Base-by-base conservation (phyloP, 352 stramenopile species). In the Globisporangium rhizosaccharum region DNA sequence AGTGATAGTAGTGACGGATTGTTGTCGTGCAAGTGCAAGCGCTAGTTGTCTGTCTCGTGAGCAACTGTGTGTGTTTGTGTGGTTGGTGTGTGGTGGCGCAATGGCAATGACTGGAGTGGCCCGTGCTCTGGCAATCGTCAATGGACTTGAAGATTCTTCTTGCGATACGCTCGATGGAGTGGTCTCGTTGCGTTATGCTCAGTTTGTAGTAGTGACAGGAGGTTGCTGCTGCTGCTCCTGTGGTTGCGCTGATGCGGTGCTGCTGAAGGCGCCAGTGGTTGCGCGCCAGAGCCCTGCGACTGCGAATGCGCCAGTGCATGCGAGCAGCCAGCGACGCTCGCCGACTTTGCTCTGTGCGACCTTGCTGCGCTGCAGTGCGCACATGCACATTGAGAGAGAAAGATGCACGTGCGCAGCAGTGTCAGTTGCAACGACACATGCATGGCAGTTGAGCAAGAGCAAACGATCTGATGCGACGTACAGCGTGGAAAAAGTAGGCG, bases 261-360 rank as follows among this genome's bases (percentile, higher is more conserved):
- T 67, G 33, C 63, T 65, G 50, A 88, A 83, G 41, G 73, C 41
- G 30, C 73, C 61, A 23, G 70, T 80, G 10, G 68, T 86, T 11
- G 77, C 79, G 58, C 79, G 71, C 73, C 72, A 83, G 36, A 80
- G 53, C 26, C 75, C 79, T 0, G 73, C 73, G 33, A 59, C 63
- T 0, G 72, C 73, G 58, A 87, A 87, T 12, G 67, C 63, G 12
- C 75, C 71, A 2, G 68, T 75, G 49, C 76, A 89, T 9, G 60
- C 62, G 15, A 87, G 62, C 56, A 89, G 61, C 79, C 79, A 89
- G 3, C 73, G 76, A 1, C 77, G 76, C 57, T 89, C 73, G 57
- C 67, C 67, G 1, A 77, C 33, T 41, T 89, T 70, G 10, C 66
- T 66, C 1, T 49, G 58, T 10, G 71, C 64, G 39, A 86, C 28